Evolutionary conservation across 805 yeast species (phyloP).

Genomic region (Spencermartinsiella europaea): DNA sequence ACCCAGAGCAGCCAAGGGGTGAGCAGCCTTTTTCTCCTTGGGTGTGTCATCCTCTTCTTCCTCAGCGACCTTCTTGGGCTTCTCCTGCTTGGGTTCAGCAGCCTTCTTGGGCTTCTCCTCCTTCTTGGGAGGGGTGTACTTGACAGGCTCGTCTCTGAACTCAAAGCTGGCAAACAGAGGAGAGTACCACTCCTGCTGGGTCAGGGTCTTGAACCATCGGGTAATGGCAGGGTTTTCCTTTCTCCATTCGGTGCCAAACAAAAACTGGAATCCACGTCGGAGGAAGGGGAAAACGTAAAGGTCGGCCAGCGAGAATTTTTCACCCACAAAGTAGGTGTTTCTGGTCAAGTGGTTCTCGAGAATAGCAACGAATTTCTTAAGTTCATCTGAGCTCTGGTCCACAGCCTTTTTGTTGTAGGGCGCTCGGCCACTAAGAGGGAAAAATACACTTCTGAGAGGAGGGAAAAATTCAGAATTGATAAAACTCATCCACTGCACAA

Average conservation of each 20-base stretch:
- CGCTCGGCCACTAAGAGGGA: slow-evolving; percentile 54
- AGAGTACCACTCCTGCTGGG: slow-evolving; percentile 42
- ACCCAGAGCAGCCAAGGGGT: slow-evolving; percentile 84
- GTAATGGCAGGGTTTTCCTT: slow-evolving; percentile 52
- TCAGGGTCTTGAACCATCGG: slow-evolving; percentile 67
- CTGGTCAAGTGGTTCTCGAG: slow-evolving; percentile 52
- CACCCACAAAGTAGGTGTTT: slow-evolving; percentile 68
- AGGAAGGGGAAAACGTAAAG: slow-evolving; percentile 46
- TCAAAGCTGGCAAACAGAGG: slow-evolving; percentile 44
- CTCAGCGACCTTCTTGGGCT: slow-evolving; percentile 36
- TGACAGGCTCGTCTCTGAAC: slow-evolving; percentile 61
- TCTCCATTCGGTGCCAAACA: slow-evolving; percentile 66
- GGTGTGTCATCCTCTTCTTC: slow-evolving; percentile 42
- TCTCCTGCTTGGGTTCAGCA: slow-evolving; percentile 24
- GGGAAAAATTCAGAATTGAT: slow-evolving; percentile 62
- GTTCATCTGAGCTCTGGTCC: slow-evolving; percentile 40
- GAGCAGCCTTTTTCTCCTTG: slow-evolving; percentile 71
- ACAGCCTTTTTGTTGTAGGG: slow-evolving; percentile 76
- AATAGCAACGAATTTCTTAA: slow-evolving; percentile 39
- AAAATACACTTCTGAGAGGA: slow-evolving; percentile 45
- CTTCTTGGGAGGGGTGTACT: slow-evolving; percentile 68
- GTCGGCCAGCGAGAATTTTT: slow-evolving; percentile 63
- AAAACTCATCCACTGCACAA: slow-evolving; percentile 75
- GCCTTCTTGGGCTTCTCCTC: slow-evolving; percentile 53
- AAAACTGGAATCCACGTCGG: slow-evolving; percentile 49